Evolutionary conservation across 2,329 filamentous ascomycete genomes (phyloP), one percentile per base, ranked within the genome.

Genomic region (Phoma sp.): DNA sequence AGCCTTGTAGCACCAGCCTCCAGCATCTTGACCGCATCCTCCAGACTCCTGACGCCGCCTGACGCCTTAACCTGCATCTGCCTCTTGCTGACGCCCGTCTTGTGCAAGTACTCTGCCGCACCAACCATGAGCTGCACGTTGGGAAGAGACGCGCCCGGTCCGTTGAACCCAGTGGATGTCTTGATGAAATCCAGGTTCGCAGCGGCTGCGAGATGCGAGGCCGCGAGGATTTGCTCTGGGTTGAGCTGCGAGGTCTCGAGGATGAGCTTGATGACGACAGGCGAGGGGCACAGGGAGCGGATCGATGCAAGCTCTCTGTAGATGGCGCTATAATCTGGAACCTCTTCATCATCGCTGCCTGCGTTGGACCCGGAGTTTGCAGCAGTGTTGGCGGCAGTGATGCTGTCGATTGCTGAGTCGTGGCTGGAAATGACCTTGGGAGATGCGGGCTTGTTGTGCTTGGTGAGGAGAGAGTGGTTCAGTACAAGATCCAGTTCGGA

Each of bases 171-270:
- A 1, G 84, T 86, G 27, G 79, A 81, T 0, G 84, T 86, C 73
- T 86, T 86, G 57, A 87, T 80, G 58, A 79, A 86, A 60, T 86
- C 82, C 42, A 82, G 81, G 4, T 78, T 78, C 2, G 83, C 83
- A 30, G 79, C 75, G 13, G 78, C 79, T 2, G 81, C 79, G 36
- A 86, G 74, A 22, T 80, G 76, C 14, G 78, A 79, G 0, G 78
- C 83, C 1, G 82, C 82, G 30, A 86, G 76, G 48, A 86, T 80
- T 57, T 86, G 77, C 4, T 74, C 63, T 4, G 66, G 58, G 2
- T 65, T 68, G 14, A 86, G 74, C 62, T 83, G 79, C 0, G 80
- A 81, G 7, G 83, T 85, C 66, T 86, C 84, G 46, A 86, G 69
- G 58, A 86, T 87, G 40, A 86, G 78, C 67, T 87, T 86, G 36